These are phyloP conservation scores for Exutisphaerella laricina DNA, from an alignment of 2,329 filamentous ascomycete species.

Conservation along the genomic window DNA sequence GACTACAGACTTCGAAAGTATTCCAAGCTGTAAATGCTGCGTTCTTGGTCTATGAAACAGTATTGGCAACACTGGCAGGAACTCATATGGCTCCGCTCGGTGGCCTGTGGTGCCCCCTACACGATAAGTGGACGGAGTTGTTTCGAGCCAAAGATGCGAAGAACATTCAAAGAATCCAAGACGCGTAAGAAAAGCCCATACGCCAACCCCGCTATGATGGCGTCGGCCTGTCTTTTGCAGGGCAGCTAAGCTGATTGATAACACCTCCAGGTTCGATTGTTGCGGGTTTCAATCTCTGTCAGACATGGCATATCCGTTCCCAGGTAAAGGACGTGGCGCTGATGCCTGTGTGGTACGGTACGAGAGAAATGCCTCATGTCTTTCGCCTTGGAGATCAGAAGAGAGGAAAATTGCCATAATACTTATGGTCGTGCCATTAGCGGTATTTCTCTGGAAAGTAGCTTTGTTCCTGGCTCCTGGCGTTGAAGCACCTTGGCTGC, in stretches of 20 bases:
- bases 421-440: constrained; percentile 50
- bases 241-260: too few relatives aligned
- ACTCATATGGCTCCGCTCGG: constrained; percentile 38
- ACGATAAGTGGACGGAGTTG: constrained; percentile 51
- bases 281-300: constrained; percentile 56
- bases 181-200: too few relatives aligned
- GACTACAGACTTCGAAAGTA: constrained; percentile 28
- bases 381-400: constrained; percentile 51
- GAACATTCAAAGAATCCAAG: constrained; percentile 57
- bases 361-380: constrained; percentile 46
- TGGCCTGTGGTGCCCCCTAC: constrained; percentile 50
- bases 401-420: constrained; percentile 51
- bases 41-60: constrained; percentile 37
- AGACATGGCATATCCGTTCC: constrained; percentile 62
- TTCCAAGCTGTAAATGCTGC: constrained; percentile 34
- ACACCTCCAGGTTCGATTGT: too few relatives aligned
- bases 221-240: too few relatives aligned
- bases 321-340: constrained; percentile 29
- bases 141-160: constrained; percentile 48
- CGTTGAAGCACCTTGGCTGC: constrained; percentile 27
- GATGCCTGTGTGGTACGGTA: constrained; percentile 46
- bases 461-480: constrained; percentile 25
- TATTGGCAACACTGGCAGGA: constrained; percentile 43
- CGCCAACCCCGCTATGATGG: too few relatives aligned
- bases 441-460: constrained; percentile 51